A percentile compares a stretch with the other conserved stretches of the same genome.
These are phyloP conservation scores for Kuraishia ogatae DNA, from an alignment of 805 yeast species.

Conservation along the genomic window DNA sequence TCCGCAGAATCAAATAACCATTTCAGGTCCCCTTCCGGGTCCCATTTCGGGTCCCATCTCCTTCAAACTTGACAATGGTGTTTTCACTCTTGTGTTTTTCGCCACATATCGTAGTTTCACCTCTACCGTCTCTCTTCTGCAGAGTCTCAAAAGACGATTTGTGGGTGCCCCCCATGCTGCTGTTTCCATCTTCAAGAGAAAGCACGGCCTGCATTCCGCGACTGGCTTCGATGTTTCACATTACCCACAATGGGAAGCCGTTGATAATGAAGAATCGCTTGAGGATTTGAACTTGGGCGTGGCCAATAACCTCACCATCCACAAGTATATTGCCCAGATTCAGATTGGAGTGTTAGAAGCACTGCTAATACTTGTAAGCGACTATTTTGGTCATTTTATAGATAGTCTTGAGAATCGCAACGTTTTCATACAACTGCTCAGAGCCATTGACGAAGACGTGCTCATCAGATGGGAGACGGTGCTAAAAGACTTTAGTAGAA, in stretches of 20 bases:
- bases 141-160: slow-evolving; percentile 45
- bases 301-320: slow-evolving; percentile 24
- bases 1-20: slow-evolving; percentile 14
- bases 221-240: slow-evolving; percentile 1
- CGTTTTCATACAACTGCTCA: slow-evolving; percentile 54
- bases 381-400: slow-evolving; percentile 68
- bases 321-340: slow-evolving; percentile 63
- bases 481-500: slow-evolving; percentile 12
- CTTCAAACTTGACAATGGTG: slow-evolving; percentile 54
- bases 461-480: slow-evolving; percentile 38
- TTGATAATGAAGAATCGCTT: slow-evolving; percentile 23
- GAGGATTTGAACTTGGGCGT: slow-evolving; percentile 26
- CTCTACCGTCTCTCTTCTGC: slow-evolving; percentile 43
- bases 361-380: slow-evolving; percentile 56
- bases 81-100: slow-evolving; percentile 58
- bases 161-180: slow-evolving; percentile 58
- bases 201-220: background rate
- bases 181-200: slow-evolving; percentile 31
- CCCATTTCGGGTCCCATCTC: slow-evolving; percentile 9
- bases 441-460: slow-evolving; percentile 60
- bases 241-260: slow-evolving; percentile 51
- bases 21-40: too few relatives aligned
- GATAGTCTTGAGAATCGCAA: slow-evolving; percentile 55
- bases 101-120: slow-evolving; percentile 63
- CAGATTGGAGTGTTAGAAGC: slow-evolving; percentile 80